A percentile compares a stretch with the other conserved stretches of the same genome.
These are phyloP conservation scores for Ceratobasidium sp. DNA, from an alignment of 1,284 basidiomycete species.

Conservation along the genomic window DNA sequence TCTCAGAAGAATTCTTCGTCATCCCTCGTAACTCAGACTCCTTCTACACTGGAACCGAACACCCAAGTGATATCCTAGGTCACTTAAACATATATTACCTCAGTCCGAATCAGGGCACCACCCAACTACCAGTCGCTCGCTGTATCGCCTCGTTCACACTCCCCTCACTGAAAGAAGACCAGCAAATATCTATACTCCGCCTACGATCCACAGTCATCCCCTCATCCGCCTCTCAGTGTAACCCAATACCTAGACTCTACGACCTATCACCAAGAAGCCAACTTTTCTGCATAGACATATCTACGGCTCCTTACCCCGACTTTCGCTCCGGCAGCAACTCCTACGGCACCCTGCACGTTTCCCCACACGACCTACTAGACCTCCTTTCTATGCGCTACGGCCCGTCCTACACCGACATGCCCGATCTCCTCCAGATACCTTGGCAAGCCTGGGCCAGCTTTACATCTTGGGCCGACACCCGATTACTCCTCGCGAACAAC, in stretches of 20 bases:
- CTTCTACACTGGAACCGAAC: not conserved
- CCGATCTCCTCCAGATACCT: not conserved
- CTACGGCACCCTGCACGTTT: conserved; percentile 5
- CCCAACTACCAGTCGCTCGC: not conserved
- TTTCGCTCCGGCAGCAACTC: conserved; percentile 8
- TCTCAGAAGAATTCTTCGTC: conserved; percentile 27
- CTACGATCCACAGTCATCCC: too few species aligned
- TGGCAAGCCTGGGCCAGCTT: not conserved
- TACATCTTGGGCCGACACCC: conserved; percentile 25
- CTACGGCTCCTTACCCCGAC: not conserved
- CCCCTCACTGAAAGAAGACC: not conserved
- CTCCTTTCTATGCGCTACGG: not conserved
- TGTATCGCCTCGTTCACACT: conserved; percentile 21
- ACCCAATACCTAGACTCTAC: too few species aligned
- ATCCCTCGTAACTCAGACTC: conserved; percentile 22
- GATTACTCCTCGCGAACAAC: not conserved
- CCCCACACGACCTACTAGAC: not conserved
- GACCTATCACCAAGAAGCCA: conserved; percentile 8
- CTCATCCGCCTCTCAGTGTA: too few species aligned
- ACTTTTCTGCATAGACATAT: conserved; percentile 21
- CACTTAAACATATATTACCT: conserved; percentile 5
- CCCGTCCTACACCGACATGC: not conserved
- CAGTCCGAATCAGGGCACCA: not conserved
- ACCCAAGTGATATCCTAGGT: conserved; percentile 1
- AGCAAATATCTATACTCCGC: too few species aligned